Conservation (phyloP, 805 yeast genomes). For the Starmerella vitae region DNA sequence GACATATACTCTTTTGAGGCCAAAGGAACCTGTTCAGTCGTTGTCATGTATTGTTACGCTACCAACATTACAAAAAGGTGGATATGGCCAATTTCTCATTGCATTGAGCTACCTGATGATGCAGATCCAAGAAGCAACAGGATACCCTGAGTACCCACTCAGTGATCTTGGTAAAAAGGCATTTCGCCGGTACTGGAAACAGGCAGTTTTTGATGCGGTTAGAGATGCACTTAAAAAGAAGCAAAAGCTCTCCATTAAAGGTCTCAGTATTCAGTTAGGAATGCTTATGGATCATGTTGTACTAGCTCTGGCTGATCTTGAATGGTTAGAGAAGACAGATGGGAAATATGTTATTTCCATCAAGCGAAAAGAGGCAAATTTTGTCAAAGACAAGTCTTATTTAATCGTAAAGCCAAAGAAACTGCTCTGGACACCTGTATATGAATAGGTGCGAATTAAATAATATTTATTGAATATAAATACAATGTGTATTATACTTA, state of each 20-base stretch:
- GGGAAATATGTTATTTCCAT: neutral
- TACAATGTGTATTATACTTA: too few relatives aligned
- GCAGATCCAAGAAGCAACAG: constrained; percentile 59
- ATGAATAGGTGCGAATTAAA: neutral
- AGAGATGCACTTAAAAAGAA: constrained; percentile 1
- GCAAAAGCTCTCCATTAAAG: constrained; percentile 36
- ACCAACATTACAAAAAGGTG: constrained; percentile 76
- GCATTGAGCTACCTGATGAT: constrained; percentile 78
- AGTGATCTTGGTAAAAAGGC: constrained; percentile 75
- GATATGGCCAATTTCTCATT: constrained; percentile 78
- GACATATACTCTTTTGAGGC: constrained; percentile 9
- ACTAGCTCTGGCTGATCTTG: constrained; percentile 68
- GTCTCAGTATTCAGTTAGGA: constrained; percentile 58
- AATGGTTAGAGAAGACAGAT: constrained; percentile 34
- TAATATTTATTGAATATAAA: too few relatives aligned
- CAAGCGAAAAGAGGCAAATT: neutral
- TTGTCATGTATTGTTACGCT: constrained; percentile 82
- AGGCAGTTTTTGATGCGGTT: constrained; percentile 40
- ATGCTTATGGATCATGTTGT: constrained; percentile 79
- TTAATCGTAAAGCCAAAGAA: constrained; percentile 2
- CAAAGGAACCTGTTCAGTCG: constrained; percentile 41
- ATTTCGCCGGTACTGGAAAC: constrained; percentile 77
- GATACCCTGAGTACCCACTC: constrained; percentile 92
- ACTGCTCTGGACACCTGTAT: constrained; percentile 9
- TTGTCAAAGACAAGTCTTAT: neutral